Base-by-base conservation (phyloP, 768 basidiomycete species). In the Leccinum subgranulosum region DNA sequence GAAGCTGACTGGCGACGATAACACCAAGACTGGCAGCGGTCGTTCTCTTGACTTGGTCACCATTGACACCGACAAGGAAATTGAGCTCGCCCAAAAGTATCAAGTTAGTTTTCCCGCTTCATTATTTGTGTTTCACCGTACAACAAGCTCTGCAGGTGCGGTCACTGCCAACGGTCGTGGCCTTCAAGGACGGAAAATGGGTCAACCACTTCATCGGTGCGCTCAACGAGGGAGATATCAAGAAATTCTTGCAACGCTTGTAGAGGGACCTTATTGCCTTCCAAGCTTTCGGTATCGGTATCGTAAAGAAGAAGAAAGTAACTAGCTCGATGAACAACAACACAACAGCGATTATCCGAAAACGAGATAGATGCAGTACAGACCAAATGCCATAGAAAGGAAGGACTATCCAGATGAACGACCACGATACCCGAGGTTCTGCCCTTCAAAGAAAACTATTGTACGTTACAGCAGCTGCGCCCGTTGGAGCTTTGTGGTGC, bases 81-180 rank as follows among this genome's bases (percentile, higher is more conserved):
- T 70, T 7, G 74, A 72, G 12, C 73, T 92, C n/a, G 81, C 79
- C 1, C 70, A 71, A 51, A 64, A 80, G 60, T 84, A 80, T 68
- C 69, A 79, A 61, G 91, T 59, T 66, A 66, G 55, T 54, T 45
- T 28, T 21, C 7, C 14, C 10, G 41, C 36, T 27, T 36, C 33
- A 12, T 12, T 3, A 31, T 28, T 45, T 19, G 28, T 50, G 34
- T 45, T 36, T 54, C 25, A 48, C 28, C 21, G 14, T 45, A 15
- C 11, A 55, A 25, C n/a, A 27, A 31, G 28, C 28, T 12, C 57
- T 23, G 14, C 61, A 93, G 91, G 76, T 92, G 58, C 73, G 77
- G n/a, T 79, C 87, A 15, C 72, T 93, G n/a, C 90, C 90, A 3
- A 92, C 90, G 0, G 88, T 93, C 29, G 75, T 89, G 56, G 90